phyloP scores from a whole-genome alignment of 2,329 filamentous ascomycete genomes.

The Aspergillus glaucus region DNA sequence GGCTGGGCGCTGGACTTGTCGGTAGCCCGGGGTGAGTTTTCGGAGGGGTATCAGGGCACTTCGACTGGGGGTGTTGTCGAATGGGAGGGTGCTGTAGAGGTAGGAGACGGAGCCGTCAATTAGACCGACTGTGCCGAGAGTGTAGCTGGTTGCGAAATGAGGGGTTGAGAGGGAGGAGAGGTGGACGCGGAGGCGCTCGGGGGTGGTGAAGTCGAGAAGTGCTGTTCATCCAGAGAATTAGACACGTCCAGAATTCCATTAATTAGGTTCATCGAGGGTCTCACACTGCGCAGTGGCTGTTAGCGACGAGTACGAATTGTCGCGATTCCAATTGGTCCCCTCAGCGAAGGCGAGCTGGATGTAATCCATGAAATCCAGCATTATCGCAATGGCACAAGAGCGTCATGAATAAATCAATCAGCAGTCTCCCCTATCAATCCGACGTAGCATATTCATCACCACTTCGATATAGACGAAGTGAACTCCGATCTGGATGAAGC shows the following conservation, averaged over 20 bases:
- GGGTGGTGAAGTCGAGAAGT: constrained; percentile 81
- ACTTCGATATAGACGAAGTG: background rate
- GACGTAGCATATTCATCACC: background rate
- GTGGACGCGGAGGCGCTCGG: constrained; percentile 74
- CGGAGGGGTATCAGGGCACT: constrained; percentile 72
- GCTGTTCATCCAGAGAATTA: constrained; percentile 45
- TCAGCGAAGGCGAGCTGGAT: constrained; percentile 86
- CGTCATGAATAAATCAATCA: background rate
- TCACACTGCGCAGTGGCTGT: constrained; percentile 76
- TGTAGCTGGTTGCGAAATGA: constrained; percentile 91
- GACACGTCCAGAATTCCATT: no score
- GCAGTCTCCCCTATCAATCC: constrained; percentile 1
- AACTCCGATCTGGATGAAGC: constrained; percentile 1
- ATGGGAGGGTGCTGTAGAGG: constrained; percentile 80
- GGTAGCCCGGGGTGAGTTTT: constrained; percentile 74
- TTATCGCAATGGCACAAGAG: constrained; percentile 36
- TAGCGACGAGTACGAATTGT: constrained; percentile 85
- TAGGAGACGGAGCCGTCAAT: constrained; percentile 98
- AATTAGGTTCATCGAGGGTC: constrained; percentile 11
- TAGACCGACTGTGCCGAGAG: constrained; percentile 78
- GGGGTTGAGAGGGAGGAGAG: constrained; percentile 87
- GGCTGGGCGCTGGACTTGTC: constrained; percentile 56
- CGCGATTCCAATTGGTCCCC: constrained; percentile 78
- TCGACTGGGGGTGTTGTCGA: constrained; percentile 58
- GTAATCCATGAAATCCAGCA: constrained; percentile 98